Conservation (phyloP, 23 red algal species). For the Gracilaria vermiculophylla region DNA sequence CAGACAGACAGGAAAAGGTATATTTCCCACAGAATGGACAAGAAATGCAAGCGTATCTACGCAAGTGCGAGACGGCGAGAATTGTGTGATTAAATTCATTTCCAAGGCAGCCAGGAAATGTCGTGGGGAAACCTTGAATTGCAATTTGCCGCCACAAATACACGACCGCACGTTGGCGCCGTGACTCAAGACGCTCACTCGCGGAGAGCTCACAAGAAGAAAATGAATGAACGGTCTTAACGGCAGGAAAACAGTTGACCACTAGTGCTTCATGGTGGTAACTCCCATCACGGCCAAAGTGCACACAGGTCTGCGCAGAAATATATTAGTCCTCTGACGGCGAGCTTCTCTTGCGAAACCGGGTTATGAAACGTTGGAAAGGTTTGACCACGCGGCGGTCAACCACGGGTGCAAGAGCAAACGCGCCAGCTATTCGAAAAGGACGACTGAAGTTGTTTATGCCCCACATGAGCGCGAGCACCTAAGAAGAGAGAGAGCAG, state of each 20-base stretch:
- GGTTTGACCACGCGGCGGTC: slow-evolving; percentile 88
- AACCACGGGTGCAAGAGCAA: slow-evolving; percentile 80
- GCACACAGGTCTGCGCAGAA: too few relatives aligned
- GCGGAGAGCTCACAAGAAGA: too few relatives aligned
- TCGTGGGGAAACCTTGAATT: too few relatives aligned
- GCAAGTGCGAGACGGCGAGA: not conserved
- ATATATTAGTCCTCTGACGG: not conserved
- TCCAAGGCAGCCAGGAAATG: not conserved
- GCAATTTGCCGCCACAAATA: too few relatives aligned
- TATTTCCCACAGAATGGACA: not conserved
- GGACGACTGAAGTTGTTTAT: slow-evolving; percentile 96
- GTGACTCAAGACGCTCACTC: too few relatives aligned
- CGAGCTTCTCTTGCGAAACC: not conserved
- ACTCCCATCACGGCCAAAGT: too few relatives aligned
- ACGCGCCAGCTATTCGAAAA: slow-evolving; percentile 90
- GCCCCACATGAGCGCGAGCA: slow-evolving; percentile 94
- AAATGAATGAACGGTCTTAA: too few relatives aligned
- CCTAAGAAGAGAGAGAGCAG: not conserved
- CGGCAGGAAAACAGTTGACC: too few relatives aligned
- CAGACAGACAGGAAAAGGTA: not conserved
- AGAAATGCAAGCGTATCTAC: not conserved
- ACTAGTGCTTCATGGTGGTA: too few relatives aligned
- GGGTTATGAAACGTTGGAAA: not conserved
- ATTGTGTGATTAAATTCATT: too few relatives aligned
- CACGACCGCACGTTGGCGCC: too few relatives aligned